Base-by-base conservation (phyloP, 768 basidiomycete genomes). In the Daedaleopsis sinensis region DNA sequence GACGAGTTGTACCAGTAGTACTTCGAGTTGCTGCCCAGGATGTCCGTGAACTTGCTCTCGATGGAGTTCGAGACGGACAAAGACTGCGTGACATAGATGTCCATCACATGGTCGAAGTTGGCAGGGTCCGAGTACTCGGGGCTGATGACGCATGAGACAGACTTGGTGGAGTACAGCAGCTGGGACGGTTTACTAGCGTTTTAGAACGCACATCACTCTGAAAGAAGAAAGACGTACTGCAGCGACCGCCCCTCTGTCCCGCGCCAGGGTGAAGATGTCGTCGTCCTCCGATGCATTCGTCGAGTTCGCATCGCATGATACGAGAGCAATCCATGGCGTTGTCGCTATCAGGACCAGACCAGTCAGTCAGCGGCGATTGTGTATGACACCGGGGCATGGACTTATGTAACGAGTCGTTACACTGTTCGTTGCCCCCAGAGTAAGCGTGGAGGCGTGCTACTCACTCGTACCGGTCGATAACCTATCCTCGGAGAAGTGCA, bases 321-420 rank as follows among this genome's bases (percentile, higher is more conserved):
- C 83, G 64, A 95, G 81, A 13, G 95, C 95, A 67, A 97, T 90
- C 94, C 94, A 97, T 4, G 95, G 93, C 0, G 94, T 92, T 5
- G 76, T 79, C 3, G 91, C 89, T 53, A 9, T 11, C n/a, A n/a
- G n/a, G n/a, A n/a, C n/a, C 46, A 21, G 36, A 27, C 21, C 6
- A 38, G n/a, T n/a, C 37, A 8, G 37, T 38, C 27, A 19, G 38
- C 15, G 9, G 12, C 38, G 15, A 24, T 27, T 4, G n/a, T 49
- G 23, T 5, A 27, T 21, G n/a, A n/a, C n/a, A n/a, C n/a, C n/a
- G n/a, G n/a, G n/a, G n/a, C n/a, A n/a, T n/a, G n/a, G n/a, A n/a
- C n/a, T n/a, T n/a, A n/a, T n/a, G n/a, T n/a, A n/a, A n/a, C n/a
- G n/a, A n/a, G n/a, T n/a, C n/a, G n/a, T n/a, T n/a, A n/a, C n/a